Evolutionary conservation across 2,329 filamentous ascomycete genomes (phyloP), one percentile per base, ranked within the genome.

Genomic region (Teratosphaeriaceae sp.): DNA sequence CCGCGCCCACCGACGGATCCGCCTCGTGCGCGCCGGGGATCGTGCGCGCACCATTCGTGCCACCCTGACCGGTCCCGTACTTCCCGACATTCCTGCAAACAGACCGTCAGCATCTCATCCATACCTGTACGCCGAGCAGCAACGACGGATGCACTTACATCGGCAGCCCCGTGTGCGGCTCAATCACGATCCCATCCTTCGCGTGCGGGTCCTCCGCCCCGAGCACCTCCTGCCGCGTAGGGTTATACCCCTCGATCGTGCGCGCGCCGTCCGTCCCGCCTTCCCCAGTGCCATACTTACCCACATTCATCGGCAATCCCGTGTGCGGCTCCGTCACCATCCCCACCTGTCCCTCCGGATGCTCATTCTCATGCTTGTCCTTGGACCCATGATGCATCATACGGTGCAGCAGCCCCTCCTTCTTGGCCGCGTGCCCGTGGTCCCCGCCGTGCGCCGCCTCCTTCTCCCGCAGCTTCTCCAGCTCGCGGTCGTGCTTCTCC

Each of bases 281-380:
- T 27, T n/a, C 24, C 8, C 24, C 8, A 8, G 8, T n/a, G 24
- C n/a, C 24, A 27, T n/a, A 8, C 24, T 27, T 27, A n/a, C 24
- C 24, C 24, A n/a, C 8, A n/a, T 27, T 65, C 63, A 66, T 65
- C 5, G 65, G 64, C 1, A 68, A 49, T 2, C 66, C 65, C 2
- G 66, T 68, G 24, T 62, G 59, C 3, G 64, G 63, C 44, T 70
- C 64, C 8, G 49, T 64, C 12, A 65, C 61, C 3, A 51, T 45
- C 3, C 55, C 56, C 19, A 12, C 26, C 23, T 9, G 36, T 23
- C 16, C 8, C 30, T 38, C 9, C 22, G 40, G 13, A 9, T 9
- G 12, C 16, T 39, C 35, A 15, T 43, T 16, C 18, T 54, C 45
- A 13, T 52, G 40, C 24, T 56, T 43, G n/a, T 55, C 44, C 44